These are phyloP conservation scores for Termitomyces sp. DNA, from an alignment of 768 basidiomycete species.

Conservation along the genomic window DNA sequence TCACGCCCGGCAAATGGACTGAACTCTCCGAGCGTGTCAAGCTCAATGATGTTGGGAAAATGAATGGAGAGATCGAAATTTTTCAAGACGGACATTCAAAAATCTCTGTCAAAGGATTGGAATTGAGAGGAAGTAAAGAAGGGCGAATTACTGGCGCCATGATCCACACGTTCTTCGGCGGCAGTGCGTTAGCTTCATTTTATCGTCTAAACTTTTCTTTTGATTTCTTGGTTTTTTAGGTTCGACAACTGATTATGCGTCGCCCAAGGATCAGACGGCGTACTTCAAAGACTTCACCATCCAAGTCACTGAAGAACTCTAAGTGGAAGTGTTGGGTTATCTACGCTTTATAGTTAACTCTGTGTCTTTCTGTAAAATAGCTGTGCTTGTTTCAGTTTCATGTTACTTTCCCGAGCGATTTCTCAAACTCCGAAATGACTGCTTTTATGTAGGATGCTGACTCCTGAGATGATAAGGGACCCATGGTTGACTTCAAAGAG, in stretches of 20 bases:
- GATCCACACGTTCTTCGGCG: conserved; percentile 18
- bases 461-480: too few relatives aligned
- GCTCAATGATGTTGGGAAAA: conserved; percentile 48
- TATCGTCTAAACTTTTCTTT: neutral
- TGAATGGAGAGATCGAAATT: conserved; percentile 51
- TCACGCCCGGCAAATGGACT: conserved; percentile 45
- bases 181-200: conserved; percentile 9
- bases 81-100: conserved; percentile 31
- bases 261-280: conserved; percentile 4
- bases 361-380: too few relatives aligned
- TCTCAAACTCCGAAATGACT: neutral
- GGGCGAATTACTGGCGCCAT: conserved; percentile 22
- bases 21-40: conserved; percentile 47
- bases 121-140: conserved; percentile 1
- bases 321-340: neutral
- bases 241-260: neutral
- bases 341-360: neutral
- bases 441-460: too few relatives aligned
- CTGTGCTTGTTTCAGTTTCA: neutral
- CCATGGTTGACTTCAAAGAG: too few relatives aligned
- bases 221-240: neutral
- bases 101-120: conserved; percentile 1
- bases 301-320: neutral
- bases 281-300: conserved; percentile 7
- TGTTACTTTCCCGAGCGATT: neutral